Base-by-base conservation (phyloP, 768 basidiomycete genomes). In the Cystobasidium tubakii region DNA sequence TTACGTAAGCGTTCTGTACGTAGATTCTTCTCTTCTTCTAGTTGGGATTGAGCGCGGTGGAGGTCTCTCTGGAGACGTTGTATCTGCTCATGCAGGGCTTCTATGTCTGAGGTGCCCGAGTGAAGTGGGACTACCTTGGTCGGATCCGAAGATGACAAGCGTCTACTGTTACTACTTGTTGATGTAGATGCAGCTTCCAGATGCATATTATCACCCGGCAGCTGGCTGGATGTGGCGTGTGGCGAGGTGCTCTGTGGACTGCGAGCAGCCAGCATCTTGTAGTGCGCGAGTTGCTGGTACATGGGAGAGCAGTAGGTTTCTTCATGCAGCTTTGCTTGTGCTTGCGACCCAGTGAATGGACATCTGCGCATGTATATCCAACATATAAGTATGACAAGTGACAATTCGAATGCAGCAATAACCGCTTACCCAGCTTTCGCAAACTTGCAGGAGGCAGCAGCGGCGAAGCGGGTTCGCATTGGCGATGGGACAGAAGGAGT, bases 221-320 rank as follows among this genome's bases (percentile, higher is more conserved):
- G 46, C 46, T 50, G 7, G 46, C 46, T 50, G n/a, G 46, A 17
- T 6, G 46, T 50, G 46, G 46, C 46, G 46, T 50, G 46, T 50
- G 46, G 46, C 46, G 46, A 50, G 21, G 21, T 15, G 39, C 39
- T 50, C 21, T 9, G 46, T 9, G n/a, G 12, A n/a, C 21, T 50
- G 21, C 33, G 57, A 60, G 57, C 27, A 60, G 63, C 63, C 3
- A 36, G 39, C 63, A 65, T 67, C 46, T 53, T 67, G 66, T 50
- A 71, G 27, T 62, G 69, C 2, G 69, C 69, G 17, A 71, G 55
- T 36, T 71, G 69, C n/a, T 34, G 50, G 42, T 71, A 71, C 36
- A 71, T 25, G 23, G 69, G 69, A 10, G 69, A 36, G 54, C 69
- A 71, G 55, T 71, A 71, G n/a, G 54, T 57, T 2, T 12, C 27